Base-by-base conservation (phyloP, 352 stramenopile genomes). In the Aphanomyces euteiches region DNA sequence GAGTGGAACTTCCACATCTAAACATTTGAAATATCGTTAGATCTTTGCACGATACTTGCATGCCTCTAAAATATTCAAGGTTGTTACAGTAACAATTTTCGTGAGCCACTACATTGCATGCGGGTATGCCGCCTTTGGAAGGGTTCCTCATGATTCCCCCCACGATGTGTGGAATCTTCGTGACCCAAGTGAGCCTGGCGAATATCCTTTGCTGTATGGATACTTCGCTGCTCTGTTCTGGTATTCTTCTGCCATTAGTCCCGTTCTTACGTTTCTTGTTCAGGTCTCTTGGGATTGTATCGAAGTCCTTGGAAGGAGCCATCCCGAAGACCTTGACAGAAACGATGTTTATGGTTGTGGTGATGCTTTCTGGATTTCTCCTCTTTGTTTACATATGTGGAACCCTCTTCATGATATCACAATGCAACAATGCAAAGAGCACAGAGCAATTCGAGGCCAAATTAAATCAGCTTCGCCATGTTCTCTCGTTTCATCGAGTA, bases 361-460 rank as follows among this genome's bases (percentile, higher is more conserved):
- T 89, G 19, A 76, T 77, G 28, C 61, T 90, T 13, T 79, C 78
- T 36, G 82, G 83, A 0, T 89, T 90, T 71, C 80, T 79, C 10
- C 67, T 90, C 15, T 90, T 90, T 57, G 89, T 82, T 61, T 83
- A 85, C 41, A 60, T 90, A 0, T 90, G 80, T 41, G 82, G 82
- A n/a, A 90, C 82, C 12, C 87, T 90, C 45, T 90, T 90, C 66
- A 77, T 88, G 53, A 72, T 90, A 2, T 90, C 82, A 47, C 89
- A 90, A 15, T 70, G 64, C 47, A 43, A 70, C 41, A 28, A 28
- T 28, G 21, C 38, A 8, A 45, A 47, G 15, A 38, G 34, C 17
- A n/a, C 39, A 7, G 64, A 70, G 40, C 36, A 17, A 21, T 64
- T 70, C 3, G 47, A 70, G 37, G 45, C 64, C 10, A 70, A 70